Base-by-base conservation (phyloP, 192 early-diverging fungal genomes). In the Oehlia diaphana region DNA sequence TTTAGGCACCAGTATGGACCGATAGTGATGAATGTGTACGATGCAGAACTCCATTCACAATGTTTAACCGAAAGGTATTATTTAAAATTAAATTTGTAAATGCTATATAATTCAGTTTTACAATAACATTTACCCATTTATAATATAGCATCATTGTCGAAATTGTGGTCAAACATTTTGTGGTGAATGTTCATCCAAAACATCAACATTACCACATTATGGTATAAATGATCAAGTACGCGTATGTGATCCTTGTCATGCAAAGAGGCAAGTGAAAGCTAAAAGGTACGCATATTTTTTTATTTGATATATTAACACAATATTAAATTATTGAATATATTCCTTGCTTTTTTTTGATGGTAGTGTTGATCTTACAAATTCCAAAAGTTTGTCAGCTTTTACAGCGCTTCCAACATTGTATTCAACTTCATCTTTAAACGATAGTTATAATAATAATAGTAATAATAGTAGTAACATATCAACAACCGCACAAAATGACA, bases 161-260 rank as follows among this genome's bases (percentile, higher is more conserved):
- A 94, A 97, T 80, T 99, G 98, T 83, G 98, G 98, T 19, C 86
- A 92, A 49, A 96, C 95, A 23, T 99, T 94, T 79, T 98, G 97
- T 86, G 90, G 94, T 26, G 88, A 94, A 69, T 99, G 98, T 83
- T 99, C 96, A 10, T 92, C 94, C 50, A 98, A 97, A 85, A 92
- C 81, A 7, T 86, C 94, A 65, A 82, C 96, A 6, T 85, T 99
- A 68, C 94, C 96, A 19, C 90, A 94, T 65, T 86, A 97, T 68
- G 98, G 95, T 47, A 92, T 97, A 47, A 93, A 91, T 31, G 91
- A 96, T 28, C 88, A 92, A 31, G 98, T 99, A 19, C 93, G 98
- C 63, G 98, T 99, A 7, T 99, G 98, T 80, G 96, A 99, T 83
- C 89, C 92, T 3, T 99, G 98, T 84, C 92, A 93, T 82, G 85